Evolutionary conservation across 352 stramenopile genomes (phyloP).

Genomic region (Globisporangium echinulatum): DNA sequence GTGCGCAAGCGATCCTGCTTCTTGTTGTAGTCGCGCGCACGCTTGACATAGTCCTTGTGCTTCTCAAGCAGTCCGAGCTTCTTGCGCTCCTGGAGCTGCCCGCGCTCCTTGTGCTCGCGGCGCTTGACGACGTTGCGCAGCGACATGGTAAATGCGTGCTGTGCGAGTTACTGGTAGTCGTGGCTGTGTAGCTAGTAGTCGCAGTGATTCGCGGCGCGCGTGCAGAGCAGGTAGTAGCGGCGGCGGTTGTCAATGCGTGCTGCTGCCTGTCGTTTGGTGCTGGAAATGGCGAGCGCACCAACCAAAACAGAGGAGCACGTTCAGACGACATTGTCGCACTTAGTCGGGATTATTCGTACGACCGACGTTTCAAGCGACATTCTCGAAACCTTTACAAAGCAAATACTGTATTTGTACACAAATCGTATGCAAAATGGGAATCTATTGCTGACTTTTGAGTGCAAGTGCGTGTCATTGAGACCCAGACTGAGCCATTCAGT

Average conservation of each 20-base stretch:
- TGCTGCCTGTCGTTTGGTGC: not conserved
- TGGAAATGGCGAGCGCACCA: constrained; percentile 1
- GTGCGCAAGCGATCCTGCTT: constrained; percentile 89
- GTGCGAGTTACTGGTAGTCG: no score
- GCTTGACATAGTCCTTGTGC: constrained; percentile 97
- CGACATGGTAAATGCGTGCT: constrained; percentile 26
- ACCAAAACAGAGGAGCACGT: not conserved
- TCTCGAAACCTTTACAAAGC: not conserved
- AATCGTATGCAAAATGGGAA: no score
- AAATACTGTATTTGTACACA: no score
- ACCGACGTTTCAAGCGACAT: not conserved
- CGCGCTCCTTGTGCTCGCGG: constrained; percentile 97
- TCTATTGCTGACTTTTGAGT: no score
- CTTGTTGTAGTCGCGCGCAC: constrained; percentile 93
- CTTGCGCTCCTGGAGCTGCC: constrained; percentile 87
- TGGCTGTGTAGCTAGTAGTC: not conserved
- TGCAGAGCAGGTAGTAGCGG: not conserved
- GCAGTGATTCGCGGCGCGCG: not conserved
- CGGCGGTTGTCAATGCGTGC: not conserved
- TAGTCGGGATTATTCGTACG: not conserved
- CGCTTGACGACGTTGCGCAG: constrained; percentile 98
- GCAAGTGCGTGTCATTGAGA: no score
- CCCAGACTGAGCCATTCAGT: not conserved
- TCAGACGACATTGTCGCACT: not conserved
- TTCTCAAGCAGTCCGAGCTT: constrained; percentile 97